Evolutionary conservation across 2,329 filamentous ascomycete genomes (phyloP).

Genomic region (Fonsecaea pugnacius): DNA sequence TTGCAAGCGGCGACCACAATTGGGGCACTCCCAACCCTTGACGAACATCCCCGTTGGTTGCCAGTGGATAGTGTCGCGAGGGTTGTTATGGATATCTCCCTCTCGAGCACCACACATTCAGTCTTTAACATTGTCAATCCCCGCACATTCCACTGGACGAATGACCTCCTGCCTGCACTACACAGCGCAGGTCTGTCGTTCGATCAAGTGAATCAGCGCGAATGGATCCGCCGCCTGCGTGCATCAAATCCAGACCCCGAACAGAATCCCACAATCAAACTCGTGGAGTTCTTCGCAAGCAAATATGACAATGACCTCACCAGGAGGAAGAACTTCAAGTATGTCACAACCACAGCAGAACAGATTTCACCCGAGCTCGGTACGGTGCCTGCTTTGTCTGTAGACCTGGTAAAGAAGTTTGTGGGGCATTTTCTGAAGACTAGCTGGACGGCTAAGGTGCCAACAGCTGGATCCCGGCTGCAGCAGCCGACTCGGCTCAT

Average conservation of each 20-base stretch:
- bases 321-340: conserved; percentile 45
- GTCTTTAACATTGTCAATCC: conserved; percentile 62
- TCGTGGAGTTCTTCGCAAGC: conserved; percentile 58
- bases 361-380: conserved; percentile 43
- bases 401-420: conserved; percentile 32
- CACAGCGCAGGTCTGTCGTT: conserved; percentile 51
- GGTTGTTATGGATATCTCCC: conserved; percentile 37
- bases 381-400: conserved; percentile 39
- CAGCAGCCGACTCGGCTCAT: background rate
- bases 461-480: background rate
- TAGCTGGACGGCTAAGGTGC: conserved; percentile 20
- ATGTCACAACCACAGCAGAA: conserved; percentile 45
- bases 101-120: conserved; percentile 37
- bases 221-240: conserved; percentile 46
- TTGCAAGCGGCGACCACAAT: conserved; percentile 51
- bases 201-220: conserved; percentile 36
- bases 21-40: conserved; percentile 52
- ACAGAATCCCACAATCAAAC: conserved; percentile 58
- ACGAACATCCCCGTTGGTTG: conserved; percentile 50
- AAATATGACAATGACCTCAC: conserved; percentile 57
- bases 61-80: conserved; percentile 50
- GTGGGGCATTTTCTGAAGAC: conserved; percentile 36
- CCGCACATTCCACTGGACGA: conserved; percentile 44
- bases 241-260: conserved; percentile 54
- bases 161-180: conserved; percentile 59